These are phyloP conservation scores for Fusarium sulawesiense DNA, from an alignment of 2,329 filamentous ascomycete species.

Conservation along the genomic window DNA sequence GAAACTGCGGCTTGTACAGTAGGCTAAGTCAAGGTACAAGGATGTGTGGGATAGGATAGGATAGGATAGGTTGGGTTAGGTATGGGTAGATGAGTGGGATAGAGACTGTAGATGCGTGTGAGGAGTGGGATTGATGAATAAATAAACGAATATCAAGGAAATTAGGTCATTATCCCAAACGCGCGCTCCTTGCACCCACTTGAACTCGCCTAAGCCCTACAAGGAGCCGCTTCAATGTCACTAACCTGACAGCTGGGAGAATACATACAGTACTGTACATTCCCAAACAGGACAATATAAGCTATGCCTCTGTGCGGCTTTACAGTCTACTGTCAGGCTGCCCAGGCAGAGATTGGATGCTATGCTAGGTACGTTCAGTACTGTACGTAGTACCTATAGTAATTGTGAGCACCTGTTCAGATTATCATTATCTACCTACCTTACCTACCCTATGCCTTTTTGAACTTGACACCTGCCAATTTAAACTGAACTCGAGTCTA, in stretches of 20 bases:
- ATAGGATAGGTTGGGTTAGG: neutral
- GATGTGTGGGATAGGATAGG: neutral
- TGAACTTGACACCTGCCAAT: slow-evolving; percentile 5
- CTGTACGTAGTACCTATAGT: neutral
- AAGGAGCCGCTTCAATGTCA: slow-evolving; percentile 2
- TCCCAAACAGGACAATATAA: slow-evolving; percentile 10
- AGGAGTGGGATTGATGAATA: neutral
- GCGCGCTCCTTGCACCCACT: slow-evolving; percentile 5
- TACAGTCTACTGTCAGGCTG: too few species aligned
- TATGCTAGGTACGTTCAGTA: neutral
- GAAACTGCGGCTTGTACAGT: neutral
- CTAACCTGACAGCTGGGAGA: neutral
- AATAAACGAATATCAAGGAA: slow-evolving; percentile 17
- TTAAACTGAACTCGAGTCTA: slow-evolving; percentile 4
- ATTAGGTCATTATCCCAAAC: slow-evolving; percentile 24
- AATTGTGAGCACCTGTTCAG: neutral
- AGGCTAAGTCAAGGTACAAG: neutral
- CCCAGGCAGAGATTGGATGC: neutral
- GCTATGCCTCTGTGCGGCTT: neutral
- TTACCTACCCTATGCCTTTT: slow-evolving; percentile 6
- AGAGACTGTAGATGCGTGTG: slow-evolving; percentile 4
- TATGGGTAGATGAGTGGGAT: slow-evolving; percentile 25
- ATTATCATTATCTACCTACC: neutral
- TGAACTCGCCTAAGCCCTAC: slow-evolving; percentile 31
- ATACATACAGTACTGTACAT: neutral